Conservation (phyloP, 192 early-diverging fungal species). For the Phlyctochytrium bullatum region DNA sequence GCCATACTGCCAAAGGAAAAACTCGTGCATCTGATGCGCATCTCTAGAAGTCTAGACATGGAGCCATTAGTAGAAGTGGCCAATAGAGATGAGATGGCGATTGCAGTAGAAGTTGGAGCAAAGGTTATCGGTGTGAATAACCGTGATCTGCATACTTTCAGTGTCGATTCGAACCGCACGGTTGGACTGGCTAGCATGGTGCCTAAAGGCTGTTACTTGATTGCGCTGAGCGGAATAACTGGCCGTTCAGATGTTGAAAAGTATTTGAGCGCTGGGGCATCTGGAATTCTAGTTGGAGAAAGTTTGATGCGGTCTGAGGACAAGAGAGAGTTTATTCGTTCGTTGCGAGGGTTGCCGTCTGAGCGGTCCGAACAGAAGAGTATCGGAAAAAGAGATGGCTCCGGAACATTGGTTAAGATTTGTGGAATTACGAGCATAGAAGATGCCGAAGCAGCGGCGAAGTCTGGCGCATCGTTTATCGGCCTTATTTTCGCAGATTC, state of each 20-base stretch:
- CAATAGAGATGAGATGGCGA: constrained; percentile 81
- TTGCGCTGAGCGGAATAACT: constrained; percentile 91
- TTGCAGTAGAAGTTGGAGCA: constrained; percentile 77
- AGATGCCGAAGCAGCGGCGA: constrained; percentile 74
- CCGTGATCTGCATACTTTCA: constrained; percentile 90
- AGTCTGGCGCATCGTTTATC: constrained; percentile 83
- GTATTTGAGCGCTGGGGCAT: constrained; percentile 75
- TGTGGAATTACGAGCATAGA: constrained; percentile 85
- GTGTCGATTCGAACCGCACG: constrained; percentile 88
- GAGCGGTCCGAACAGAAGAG: background rate
- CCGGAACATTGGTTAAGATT: constrained; percentile 70
- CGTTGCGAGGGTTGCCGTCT: constrained; percentile 50
- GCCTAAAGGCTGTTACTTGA: constrained; percentile 65
- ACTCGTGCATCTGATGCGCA: constrained; percentile 67
- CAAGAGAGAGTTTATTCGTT: constrained; percentile 71
- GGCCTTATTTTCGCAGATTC: constrained; percentile 94
- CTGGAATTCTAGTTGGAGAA: constrained; percentile 89
- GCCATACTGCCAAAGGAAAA: constrained; percentile 77
- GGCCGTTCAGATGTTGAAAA: constrained; percentile 75
- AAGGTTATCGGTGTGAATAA: constrained; percentile 98
- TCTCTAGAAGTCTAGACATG: constrained; percentile 80
- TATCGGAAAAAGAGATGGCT: background rate
- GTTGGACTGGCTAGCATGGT: constrained; percentile 74
- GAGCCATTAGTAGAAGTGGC: constrained; percentile 99
- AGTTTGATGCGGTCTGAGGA: constrained; percentile 85